A percentile compares a stretch with the other conserved stretches of the same genome.
These are phyloP conservation scores for Suillus plorans DNA, from an alignment of 768 basidiomycete species.

Conservation along the genomic window DNA sequence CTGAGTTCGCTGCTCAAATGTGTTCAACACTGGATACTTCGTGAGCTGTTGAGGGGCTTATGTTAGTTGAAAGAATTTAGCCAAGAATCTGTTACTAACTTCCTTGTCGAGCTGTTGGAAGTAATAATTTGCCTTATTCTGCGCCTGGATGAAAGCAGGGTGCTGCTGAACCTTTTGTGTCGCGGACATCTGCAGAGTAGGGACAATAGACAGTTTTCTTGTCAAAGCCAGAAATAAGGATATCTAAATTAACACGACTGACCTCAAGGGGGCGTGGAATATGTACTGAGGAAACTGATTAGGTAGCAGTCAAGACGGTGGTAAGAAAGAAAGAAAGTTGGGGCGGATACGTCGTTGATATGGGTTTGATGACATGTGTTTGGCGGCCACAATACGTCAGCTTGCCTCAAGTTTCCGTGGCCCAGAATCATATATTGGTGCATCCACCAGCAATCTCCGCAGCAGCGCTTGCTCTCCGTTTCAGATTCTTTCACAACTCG, in stretches of 20 bases:
- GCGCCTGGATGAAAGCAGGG: constrained; percentile 81
- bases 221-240: not conserved
- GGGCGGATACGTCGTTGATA: constrained; percentile 36
- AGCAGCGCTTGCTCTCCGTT: constrained; percentile 6
- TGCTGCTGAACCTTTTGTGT: constrained; percentile 85
- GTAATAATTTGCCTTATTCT: constrained; percentile 81
- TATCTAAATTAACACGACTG: constrained; percentile 7
- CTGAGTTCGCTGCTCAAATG: constrained; percentile 86
- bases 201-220: constrained; percentile 13
- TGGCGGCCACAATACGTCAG: constrained; percentile 50
- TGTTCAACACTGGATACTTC: constrained; percentile 84
- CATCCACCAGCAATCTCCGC: constrained; percentile 1
- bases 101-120: constrained; percentile 94
- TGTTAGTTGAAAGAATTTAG: constrained; percentile 3
- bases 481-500: constrained; percentile 7
- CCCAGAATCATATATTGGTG: constrained; percentile 8
- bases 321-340: constrained; percentile 23
- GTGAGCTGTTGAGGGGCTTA: constrained; percentile 50
- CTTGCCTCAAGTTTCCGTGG: constrained; percentile 13
- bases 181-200: constrained; percentile 61
- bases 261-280: constrained; percentile 16
- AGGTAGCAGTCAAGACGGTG: constrained; percentile 17
- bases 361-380: constrained; percentile 65
- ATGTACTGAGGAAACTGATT: constrained; percentile 9
- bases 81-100: constrained; percentile 45